Conservation (phyloP, 2,329 filamentous ascomycete species). For the Epichloe aotearoae region DNA sequence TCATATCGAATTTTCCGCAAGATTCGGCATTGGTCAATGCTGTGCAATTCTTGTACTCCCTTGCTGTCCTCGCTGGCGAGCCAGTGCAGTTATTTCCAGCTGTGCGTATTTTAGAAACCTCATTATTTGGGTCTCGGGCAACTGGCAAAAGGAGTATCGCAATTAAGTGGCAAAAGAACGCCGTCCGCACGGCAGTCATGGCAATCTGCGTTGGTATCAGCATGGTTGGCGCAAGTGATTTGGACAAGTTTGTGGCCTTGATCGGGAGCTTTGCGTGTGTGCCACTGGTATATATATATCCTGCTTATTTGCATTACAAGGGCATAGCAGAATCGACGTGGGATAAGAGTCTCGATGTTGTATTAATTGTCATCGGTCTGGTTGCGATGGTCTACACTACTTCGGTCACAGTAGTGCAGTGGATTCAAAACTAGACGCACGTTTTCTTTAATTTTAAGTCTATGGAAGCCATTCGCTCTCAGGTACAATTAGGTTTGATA, state of each 20-base stretch:
- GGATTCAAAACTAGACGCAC: constrained; percentile 12
- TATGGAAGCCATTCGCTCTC: too few relatives aligned
- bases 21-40: constrained; percentile 59
- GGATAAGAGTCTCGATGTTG: constrained; percentile 45
- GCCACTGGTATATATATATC: constrained; percentile 66
- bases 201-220: constrained; percentile 46
- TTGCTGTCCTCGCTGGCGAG: constrained; percentile 60
- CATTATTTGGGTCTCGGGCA: constrained; percentile 52
- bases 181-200: constrained; percentile 44
- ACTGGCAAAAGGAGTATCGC: constrained; percentile 47
- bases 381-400: constrained; percentile 63
- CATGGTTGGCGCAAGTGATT: constrained; percentile 50
- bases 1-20: constrained; percentile 66
- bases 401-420: constrained; percentile 36
- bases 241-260: constrained; percentile 63
- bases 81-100: constrained; percentile 67
- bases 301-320: constrained; percentile 55
- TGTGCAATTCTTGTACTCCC: constrained; percentile 60
- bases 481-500: too few relatives aligned
- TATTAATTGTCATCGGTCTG: constrained; percentile 48
- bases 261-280: constrained; percentile 65
- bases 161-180: constrained; percentile 70
- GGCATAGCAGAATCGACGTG: constrained; percentile 45
- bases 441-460: background rate
- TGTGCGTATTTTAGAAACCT: constrained; percentile 56